Evolutionary conservation across 148 eudicot species (phyloP).

Genomic region (Chenopodium album): DNA sequence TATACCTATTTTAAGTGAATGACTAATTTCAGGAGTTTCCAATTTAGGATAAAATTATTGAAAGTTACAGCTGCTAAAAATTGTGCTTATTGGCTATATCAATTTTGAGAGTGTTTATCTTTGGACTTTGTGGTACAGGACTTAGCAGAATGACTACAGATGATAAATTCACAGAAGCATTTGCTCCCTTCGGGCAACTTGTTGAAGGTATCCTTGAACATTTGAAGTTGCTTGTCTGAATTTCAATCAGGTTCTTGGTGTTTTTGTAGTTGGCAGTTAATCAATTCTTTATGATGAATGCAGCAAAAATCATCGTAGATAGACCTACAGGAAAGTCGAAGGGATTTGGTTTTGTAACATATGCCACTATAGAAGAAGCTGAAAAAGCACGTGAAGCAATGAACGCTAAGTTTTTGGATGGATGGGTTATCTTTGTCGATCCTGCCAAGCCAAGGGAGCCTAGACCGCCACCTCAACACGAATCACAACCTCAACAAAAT

Average conservation of each 20-base stretch:
- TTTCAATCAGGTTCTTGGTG: not conserved
- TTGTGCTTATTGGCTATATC: not conserved
- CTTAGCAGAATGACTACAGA: slow-evolving; percentile 86
- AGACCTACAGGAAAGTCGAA: slow-evolving; percentile 75
- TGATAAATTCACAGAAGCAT: slow-evolving; percentile 76
- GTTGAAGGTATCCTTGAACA: slow-evolving; percentile 51
- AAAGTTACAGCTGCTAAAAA: not conserved
- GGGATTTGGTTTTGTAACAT: slow-evolving; percentile 91
- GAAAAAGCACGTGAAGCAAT: slow-evolving; percentile 75
- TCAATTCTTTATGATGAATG: slow-evolving; percentile 21
- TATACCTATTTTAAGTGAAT: not conserved
- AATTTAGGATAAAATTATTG: not conserved
- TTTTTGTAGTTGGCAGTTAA: slow-evolving; percentile 2
- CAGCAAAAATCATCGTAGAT: slow-evolving; percentile 77
- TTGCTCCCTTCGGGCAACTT: slow-evolving; percentile 73
- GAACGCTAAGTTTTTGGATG: slow-evolving; percentile 88
- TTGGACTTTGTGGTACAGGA: slow-evolving; percentile 44
- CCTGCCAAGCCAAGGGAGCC: slow-evolving; percentile 82
- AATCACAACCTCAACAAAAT: slow-evolving; percentile 40
- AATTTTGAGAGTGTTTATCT: not conserved
- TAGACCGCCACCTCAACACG: slow-evolving; percentile 53
- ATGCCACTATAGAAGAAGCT: slow-evolving; percentile 79
- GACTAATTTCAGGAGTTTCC: not conserved
- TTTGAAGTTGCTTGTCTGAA: not conserved
- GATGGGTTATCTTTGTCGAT: slow-evolving; percentile 97